Percentiles rank a stretch among this genome's conserved stretches.
These are phyloP conservation scores for Rhamnella rubrinervis DNA, from an alignment of 331 rosid species.

Conservation along the genomic window DNA sequence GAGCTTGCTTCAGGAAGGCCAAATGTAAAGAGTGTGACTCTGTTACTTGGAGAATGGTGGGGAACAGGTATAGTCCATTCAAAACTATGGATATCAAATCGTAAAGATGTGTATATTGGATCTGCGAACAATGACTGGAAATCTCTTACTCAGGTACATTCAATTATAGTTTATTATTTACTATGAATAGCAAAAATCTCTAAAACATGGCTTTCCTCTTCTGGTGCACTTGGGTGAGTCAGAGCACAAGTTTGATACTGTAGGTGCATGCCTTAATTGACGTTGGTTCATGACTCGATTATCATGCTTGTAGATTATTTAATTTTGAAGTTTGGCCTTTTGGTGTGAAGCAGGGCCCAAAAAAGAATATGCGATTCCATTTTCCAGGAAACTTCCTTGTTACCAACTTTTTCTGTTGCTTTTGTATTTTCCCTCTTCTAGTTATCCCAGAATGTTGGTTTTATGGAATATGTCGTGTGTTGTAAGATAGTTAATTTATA, in stretches of 20 bases:
- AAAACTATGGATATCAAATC: slow-evolving; percentile 93
- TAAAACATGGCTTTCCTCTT: too few relatives aligned
- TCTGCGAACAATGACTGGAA: slow-evolving; percentile 98
- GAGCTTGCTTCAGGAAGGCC: slow-evolving; percentile 81
- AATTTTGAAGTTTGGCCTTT: slow-evolving; percentile 21
- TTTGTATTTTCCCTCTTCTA: not conserved
- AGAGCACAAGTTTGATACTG: too few relatives aligned
- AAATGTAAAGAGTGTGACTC: slow-evolving; percentile 78
- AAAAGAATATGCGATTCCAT: not conserved
- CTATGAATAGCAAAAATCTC: too few relatives aligned
- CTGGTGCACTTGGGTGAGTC: too few relatives aligned
- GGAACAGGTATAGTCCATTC: slow-evolving; percentile 96
- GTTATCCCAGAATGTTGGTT: not conserved
- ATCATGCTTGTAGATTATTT: not conserved
- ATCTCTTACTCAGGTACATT: slow-evolving; percentile 78
- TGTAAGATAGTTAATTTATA: slow-evolving; percentile 11
- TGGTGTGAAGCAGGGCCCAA: slow-evolving; percentile 3
- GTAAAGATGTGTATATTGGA: slow-evolving; percentile 68
- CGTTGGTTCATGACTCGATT: too few relatives aligned
- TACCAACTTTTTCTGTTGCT: not conserved
- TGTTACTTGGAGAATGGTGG: slow-evolving; percentile 71
- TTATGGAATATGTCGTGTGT: not conserved
- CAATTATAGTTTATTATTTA: not conserved
- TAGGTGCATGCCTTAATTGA: too few relatives aligned
- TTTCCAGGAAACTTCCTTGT: slow-evolving; percentile 14